Conservation (phyloP, 768 basidiomycete species). For the Mycena sanguinolenta region DNA sequence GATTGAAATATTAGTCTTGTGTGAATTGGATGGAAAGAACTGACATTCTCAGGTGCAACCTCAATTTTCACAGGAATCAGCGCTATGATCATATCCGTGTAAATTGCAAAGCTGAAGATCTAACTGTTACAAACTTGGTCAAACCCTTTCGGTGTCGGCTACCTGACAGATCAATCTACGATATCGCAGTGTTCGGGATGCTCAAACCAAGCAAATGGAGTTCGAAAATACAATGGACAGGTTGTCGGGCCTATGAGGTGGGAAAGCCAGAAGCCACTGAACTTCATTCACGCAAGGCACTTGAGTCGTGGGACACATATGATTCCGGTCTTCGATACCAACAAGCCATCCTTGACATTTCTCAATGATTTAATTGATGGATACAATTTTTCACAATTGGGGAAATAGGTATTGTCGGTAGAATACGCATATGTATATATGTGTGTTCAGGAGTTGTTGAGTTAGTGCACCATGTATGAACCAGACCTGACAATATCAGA, state of each 20-base stretch:
- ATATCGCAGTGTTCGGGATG: not conserved
- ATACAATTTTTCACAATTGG: too few species aligned
- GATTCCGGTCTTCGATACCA: conserved; percentile 5
- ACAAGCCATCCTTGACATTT: conserved; percentile 6
- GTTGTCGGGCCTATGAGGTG: not conserved
- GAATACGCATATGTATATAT: too few species aligned
- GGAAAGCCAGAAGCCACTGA: not conserved
- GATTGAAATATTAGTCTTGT: not conserved
- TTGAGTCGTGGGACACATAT: conserved; percentile 3
- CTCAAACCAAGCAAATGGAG: conserved; percentile 11
- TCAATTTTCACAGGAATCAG: not conserved
- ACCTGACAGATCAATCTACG: not conserved
- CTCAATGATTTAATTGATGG: conserved; percentile 12
- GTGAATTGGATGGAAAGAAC: not conserved
- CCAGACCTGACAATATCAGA: too few species aligned
- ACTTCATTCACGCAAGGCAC: not conserved
- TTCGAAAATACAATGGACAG: conserved; percentile 9
- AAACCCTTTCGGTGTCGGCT: not conserved
- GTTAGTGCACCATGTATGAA: too few species aligned
- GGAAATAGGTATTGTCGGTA: too few species aligned
- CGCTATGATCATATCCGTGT: conserved; percentile 3
- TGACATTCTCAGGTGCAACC: conserved; percentile 8
- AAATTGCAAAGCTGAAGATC: not conserved
- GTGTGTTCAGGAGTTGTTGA: too few species aligned
- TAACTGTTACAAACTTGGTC: not conserved